phyloP scores from a whole-genome alignment of 225 moss, liverwort and hornwort species.

The Climacium dendroides region DNA sequence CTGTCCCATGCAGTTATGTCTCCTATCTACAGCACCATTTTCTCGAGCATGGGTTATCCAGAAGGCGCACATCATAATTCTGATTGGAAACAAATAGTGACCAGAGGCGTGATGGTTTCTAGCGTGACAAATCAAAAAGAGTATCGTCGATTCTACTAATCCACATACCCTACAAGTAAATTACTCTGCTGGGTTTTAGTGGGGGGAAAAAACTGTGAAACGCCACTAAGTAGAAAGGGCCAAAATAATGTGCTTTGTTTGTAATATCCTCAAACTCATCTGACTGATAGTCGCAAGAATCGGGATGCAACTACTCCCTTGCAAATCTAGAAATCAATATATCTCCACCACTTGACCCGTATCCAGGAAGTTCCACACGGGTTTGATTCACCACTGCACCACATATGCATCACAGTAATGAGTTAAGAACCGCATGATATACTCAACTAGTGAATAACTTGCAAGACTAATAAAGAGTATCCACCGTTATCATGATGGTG shows the following conservation, averaged over 20 bases:
- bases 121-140: slow-evolving; percentile 11
- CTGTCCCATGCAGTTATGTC: slow-evolving; percentile 13
- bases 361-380: background rate
- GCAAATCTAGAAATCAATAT: slow-evolving; percentile 7
- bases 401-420: background rate
- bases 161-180: slow-evolving; percentile 17
- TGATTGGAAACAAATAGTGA: slow-evolving; percentile 26
- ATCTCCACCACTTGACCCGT: slow-evolving; percentile 5
- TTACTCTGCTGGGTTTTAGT: slow-evolving; percentile 21
- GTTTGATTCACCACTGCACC: slow-evolving; percentile 7
- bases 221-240: slow-evolving; percentile 21
- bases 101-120: slow-evolving; percentile 13
- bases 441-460: background rate
- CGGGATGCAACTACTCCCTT: slow-evolving; percentile 24
- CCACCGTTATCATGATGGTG: background rate
- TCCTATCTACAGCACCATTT: slow-evolving; percentile 33
- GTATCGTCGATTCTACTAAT: slow-evolving; percentile 4
- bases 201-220: slow-evolving; percentile 5
- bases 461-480: background rate
- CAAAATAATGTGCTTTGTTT: slow-evolving; percentile 26
- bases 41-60: slow-evolving; percentile 7
- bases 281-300: slow-evolving; percentile 24
- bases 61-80: slow-evolving; percentile 8
- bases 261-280: slow-evolving; percentile 21
- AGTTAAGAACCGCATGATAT: background rate